Conservation (phyloP, 2,329 filamentous ascomycete species). For the Fusarium hostae region DNA sequence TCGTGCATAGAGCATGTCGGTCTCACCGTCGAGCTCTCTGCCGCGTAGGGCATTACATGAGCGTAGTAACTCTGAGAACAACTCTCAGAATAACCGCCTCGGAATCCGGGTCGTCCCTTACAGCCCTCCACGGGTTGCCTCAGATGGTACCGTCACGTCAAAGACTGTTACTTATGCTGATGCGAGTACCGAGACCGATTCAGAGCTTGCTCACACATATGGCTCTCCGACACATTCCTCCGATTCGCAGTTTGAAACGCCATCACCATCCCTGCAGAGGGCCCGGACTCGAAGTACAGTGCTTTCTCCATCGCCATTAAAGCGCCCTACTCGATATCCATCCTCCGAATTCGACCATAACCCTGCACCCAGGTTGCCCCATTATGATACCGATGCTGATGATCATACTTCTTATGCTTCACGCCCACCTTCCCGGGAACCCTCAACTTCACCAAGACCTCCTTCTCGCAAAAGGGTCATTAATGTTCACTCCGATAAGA, state of each 20-base stretch:
- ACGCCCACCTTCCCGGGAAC: conserved; percentile 33
- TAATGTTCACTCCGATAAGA: conserved; percentile 66
- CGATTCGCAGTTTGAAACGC: conserved; percentile 40
- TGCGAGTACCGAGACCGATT: conserved; percentile 39
- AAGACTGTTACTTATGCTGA: conserved; percentile 43
- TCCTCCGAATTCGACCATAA: conserved; percentile 34
- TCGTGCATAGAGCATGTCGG: conserved; percentile 50
- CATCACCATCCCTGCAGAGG: conserved; percentile 39
- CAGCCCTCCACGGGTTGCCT: conserved; percentile 51
- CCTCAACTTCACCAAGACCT: conserved; percentile 43
- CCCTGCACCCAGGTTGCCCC: conserved; percentile 35
- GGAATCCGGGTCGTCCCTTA: conserved; percentile 55
- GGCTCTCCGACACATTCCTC: conserved; percentile 34
- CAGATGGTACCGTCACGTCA: conserved; percentile 45
- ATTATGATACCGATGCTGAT: conserved; percentile 35
- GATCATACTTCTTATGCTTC: conserved; percentile 32
- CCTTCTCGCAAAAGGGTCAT: conserved; percentile 55
- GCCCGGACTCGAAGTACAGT: conserved; percentile 28
- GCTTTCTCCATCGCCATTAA: conserved; percentile 36
- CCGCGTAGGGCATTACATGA: conserved; percentile 46
- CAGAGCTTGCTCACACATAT: conserved; percentile 25
- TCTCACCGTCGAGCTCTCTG: conserved; percentile 46
- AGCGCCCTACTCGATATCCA: conserved; percentile 23
- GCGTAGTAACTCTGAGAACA: conserved; percentile 45
- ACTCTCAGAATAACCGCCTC: conserved; percentile 47